Conservation (phyloP, 106 monocot genomes). For the Hemerocallis citrina region DNA sequence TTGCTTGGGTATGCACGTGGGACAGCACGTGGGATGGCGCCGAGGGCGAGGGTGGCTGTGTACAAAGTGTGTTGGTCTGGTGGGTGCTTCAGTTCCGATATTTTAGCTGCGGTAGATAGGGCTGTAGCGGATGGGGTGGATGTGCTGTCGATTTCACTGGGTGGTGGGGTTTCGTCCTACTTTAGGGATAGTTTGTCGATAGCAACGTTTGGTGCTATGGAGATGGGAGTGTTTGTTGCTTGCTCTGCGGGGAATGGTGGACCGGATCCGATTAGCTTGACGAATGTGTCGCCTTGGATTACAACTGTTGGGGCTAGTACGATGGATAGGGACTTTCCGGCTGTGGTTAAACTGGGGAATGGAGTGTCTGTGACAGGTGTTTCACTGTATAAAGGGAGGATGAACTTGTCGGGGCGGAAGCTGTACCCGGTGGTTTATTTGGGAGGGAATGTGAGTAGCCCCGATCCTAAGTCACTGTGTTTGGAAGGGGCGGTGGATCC, state of each 20-base stretch:
- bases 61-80: conserved; percentile 93
- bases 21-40: conserved; percentile 83
- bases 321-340: conserved; percentile 82
- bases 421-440: conserved; percentile 66
- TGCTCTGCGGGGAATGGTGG: conserved; percentile 87
- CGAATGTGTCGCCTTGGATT: conserved; percentile 86
- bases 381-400: conserved; percentile 63
- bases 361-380: conserved; percentile 48
- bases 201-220: conserved; percentile 74
- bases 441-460: conserved; percentile 34
- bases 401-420: conserved; percentile 21
- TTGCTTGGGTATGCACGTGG: conserved; percentile 66
- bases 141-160: conserved; percentile 87
- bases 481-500: conserved; percentile 65
- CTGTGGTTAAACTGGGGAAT: conserved; percentile 41
- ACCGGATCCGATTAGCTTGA: conserved; percentile 66
- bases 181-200: conserved; percentile 64
- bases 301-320: conserved; percentile 77
- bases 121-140: conserved; percentile 82
- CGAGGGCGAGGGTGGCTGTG: conserved; percentile 57
- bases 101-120: conserved; percentile 68
- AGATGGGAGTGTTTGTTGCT: conserved; percentile 81
- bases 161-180: conserved; percentile 72
- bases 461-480: conserved; percentile 64
- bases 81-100: conserved; percentile 87